These are phyloP conservation scores for Taxillus chinensis DNA, from an alignment of 164 flowering plant genomes.

Conservation along the genomic window DNA sequence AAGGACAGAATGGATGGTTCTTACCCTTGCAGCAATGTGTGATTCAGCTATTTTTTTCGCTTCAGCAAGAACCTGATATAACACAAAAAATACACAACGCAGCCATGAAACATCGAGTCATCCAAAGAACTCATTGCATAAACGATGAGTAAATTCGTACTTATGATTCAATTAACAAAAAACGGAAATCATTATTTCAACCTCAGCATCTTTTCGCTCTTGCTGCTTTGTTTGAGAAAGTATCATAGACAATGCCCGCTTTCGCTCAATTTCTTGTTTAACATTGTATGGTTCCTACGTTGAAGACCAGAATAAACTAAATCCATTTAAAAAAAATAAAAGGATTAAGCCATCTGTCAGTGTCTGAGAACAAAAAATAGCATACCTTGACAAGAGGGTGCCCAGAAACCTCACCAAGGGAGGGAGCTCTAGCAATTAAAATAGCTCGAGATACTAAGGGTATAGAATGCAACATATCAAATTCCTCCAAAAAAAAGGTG, in stretches of 20 bases:
- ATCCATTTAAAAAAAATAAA: neutral
- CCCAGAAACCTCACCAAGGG: slow-evolving; percentile 63
- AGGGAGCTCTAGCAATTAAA: slow-evolving; percentile 64
- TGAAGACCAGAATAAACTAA: neutral
- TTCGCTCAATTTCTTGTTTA: slow-evolving; percentile 77
- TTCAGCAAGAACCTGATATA: slow-evolving; percentile 76
- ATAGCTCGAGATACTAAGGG: slow-evolving; percentile 67
- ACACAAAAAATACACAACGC: slow-evolving; percentile 5
- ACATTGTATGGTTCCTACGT: slow-evolving; percentile 70
- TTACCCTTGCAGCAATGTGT: slow-evolving; percentile 57
- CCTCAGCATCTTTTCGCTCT: slow-evolving; percentile 90
- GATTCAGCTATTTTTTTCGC: slow-evolving; percentile 81
- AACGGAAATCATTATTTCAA: slow-evolving; percentile 11
- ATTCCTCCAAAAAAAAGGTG: neutral
- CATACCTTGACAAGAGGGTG: slow-evolving; percentile 80
- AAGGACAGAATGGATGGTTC: neutral
- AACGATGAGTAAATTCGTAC: neutral
- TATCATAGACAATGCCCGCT: slow-evolving; percentile 79
- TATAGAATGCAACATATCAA: slow-evolving; percentile 4
- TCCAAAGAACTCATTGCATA: too few species aligned
- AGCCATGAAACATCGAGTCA: neutral
- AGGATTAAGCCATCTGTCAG: neutral
- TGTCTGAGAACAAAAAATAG: neutral
- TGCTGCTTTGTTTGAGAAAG: slow-evolving; percentile 87
- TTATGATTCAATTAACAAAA: neutral